Evolutionary conservation across 2,329 filamentous ascomycete species (phyloP).

Genomic region (Aspergillus sp.): DNA sequence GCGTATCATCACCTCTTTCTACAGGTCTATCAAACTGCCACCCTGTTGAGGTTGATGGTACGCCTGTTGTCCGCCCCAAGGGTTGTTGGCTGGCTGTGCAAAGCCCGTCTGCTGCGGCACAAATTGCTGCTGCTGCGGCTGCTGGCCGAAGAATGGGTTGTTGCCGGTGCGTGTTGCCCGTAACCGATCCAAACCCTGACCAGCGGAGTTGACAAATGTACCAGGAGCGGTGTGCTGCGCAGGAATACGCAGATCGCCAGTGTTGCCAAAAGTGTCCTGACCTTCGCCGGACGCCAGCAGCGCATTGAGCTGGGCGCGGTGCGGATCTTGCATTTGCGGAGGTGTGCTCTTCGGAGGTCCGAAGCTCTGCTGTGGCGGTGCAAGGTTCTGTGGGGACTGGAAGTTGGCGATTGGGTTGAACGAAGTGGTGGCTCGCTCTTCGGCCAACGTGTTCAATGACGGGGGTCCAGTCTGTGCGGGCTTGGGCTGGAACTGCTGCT

Average conservation of each 20-base stretch:
- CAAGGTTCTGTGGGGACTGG: slow-evolving; percentile 42
- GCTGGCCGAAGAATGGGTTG: slow-evolving; percentile 83
- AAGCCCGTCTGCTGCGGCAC: slow-evolving; percentile 51
- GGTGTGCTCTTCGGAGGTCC: slow-evolving; percentile 37
- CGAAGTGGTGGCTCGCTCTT: slow-evolving; percentile 75
- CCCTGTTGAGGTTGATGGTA: slow-evolving; percentile 48
- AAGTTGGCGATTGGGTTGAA: slow-evolving; percentile 57
- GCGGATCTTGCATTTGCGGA: slow-evolving; percentile 51
- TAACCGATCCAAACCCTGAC: slow-evolving; percentile 71
- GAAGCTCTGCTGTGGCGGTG: slow-evolving; percentile 24
- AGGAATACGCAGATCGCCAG: slow-evolving; percentile 92
- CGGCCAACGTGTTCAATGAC: slow-evolving; percentile 72
- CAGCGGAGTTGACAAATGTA: slow-evolving; percentile 94
- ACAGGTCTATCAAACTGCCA: slow-evolving; percentile 65
- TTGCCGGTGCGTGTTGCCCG: slow-evolving; percentile 70
- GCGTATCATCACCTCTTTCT: slow-evolving; percentile 7
- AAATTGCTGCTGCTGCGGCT: slow-evolving; percentile 55
- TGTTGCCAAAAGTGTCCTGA: slow-evolving; percentile 96
- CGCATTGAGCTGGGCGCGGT: slow-evolving; percentile 75
- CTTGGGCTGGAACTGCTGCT: slow-evolving; percentile 53
- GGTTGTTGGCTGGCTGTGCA: slow-evolving; percentile 52
- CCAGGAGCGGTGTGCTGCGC: slow-evolving; percentile 95
- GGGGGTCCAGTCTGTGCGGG: slow-evolving; percentile 61
- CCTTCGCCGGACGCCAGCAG: slow-evolving; percentile 86
- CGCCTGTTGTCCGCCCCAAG: slow-evolving; percentile 55